phyloP scores from a whole-genome alignment of 495 filamentous ascomycete species.

The Cercophora scortea region DNA sequence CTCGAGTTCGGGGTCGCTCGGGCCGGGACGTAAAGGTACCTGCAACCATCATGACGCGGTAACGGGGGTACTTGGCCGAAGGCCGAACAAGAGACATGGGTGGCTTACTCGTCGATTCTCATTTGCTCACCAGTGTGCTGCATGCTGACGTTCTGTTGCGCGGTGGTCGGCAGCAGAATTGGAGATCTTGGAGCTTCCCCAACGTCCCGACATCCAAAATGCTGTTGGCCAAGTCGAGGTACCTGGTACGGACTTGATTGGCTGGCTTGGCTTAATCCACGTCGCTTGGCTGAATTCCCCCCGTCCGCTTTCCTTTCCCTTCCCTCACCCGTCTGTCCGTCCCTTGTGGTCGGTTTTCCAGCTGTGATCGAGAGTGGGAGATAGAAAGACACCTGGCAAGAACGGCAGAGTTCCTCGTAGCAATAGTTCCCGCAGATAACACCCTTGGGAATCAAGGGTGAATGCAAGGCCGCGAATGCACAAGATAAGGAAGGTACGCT shows the following conservation, averaged over 20 bases:
- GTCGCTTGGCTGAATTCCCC: slow-evolving; percentile 17
- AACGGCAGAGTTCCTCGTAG: too few species aligned
- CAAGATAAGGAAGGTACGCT: too few species aligned
- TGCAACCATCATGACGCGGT: slow-evolving; percentile 1
- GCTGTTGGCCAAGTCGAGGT: not conserved
- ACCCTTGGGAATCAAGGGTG: too few species aligned
- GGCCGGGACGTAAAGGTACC: not conserved
- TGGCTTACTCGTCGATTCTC: not conserved
- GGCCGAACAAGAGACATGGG: slow-evolving; percentile 3
- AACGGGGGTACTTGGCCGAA: slow-evolving; percentile 10
- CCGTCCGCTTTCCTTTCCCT: not conserved
- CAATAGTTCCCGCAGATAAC: too few species aligned
- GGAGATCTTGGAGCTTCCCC: slow-evolving; percentile 15
- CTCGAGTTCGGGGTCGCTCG: not conserved
- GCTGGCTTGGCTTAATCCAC: slow-evolving; percentile 1
- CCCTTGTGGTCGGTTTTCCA: too few species aligned
- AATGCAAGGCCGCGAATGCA: too few species aligned
- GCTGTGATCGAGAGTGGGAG: too few species aligned
- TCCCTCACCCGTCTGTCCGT: too few species aligned
- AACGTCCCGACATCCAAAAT: slow-evolving; percentile 4
- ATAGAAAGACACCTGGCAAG: too few species aligned
- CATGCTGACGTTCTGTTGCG: slow-evolving; percentile 17
- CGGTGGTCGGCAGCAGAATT: slow-evolving; percentile 4
- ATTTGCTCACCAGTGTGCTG: slow-evolving; percentile 1
- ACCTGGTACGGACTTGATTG: slow-evolving; percentile 6